Percentiles rank a stretch among this genome's conserved stretches.
These are phyloP conservation scores for Ustilago cynodontis DNA, from an alignment of 1,284 basidiomycete genomes.

Conservation along the genomic window DNA sequence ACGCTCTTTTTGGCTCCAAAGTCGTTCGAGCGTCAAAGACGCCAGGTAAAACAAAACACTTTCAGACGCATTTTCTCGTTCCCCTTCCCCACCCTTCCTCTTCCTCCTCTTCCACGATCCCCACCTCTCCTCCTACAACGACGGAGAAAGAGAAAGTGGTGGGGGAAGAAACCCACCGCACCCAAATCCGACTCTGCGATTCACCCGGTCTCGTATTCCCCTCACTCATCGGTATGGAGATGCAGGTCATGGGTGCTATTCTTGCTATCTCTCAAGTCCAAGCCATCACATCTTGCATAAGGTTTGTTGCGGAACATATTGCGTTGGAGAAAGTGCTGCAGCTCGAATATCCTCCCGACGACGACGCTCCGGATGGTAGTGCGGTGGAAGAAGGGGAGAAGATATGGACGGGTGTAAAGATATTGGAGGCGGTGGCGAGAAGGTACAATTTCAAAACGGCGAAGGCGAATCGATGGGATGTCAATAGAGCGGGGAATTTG, in stretches of 20 bases:
- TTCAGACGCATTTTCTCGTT: slow-evolving; percentile 90
- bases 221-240: slow-evolving; percentile 56
- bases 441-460: slow-evolving; percentile 82
- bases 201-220: slow-evolving; percentile 77
- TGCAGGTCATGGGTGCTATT: slow-evolving; percentile 80
- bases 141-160: slow-evolving; percentile 39
- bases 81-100: slow-evolving; percentile 76
- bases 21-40: slow-evolving; percentile 87
- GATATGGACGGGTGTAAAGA: slow-evolving; percentile 82
- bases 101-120: slow-evolving; percentile 86
- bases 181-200: slow-evolving; percentile 54
- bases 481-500: slow-evolving; percentile 86
- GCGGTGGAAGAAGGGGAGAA: slow-evolving; percentile 51
- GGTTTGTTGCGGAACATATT: slow-evolving; percentile 78
- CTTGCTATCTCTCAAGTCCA: slow-evolving; percentile 86
- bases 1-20: slow-evolving; percentile 85
- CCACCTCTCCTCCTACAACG: slow-evolving; percentile 71
- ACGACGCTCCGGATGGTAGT: slow-evolving; percentile 60
- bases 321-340: slow-evolving; percentile 81
- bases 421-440: slow-evolving; percentile 81
- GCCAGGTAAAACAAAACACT: slow-evolving; percentile 94
- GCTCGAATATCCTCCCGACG: slow-evolving; percentile 70
- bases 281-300: slow-evolving; percentile 81
- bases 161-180: slow-evolving; percentile 36
- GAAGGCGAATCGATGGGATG: slow-evolving; percentile 86